phyloP scores from a whole-genome alignment of 2,329 filamentous ascomycete genomes.

The Aureobasidium sp. region DNA sequence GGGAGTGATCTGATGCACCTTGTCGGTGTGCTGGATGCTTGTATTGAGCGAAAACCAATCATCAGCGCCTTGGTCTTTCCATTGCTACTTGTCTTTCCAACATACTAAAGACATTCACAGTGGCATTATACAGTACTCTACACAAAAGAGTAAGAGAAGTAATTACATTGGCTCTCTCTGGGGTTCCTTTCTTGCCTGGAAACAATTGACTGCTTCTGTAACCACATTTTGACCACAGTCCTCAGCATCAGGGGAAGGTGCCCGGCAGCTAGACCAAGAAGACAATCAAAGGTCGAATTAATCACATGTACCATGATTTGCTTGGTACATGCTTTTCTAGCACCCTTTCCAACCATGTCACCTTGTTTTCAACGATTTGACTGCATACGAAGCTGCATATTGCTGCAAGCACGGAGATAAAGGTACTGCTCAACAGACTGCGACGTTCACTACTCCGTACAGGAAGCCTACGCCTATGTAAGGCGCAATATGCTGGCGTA shows the following conservation, averaged over 20 bases:
- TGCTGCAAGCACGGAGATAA: neutral
- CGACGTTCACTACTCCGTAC: neutral
- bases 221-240: too few relatives aligned
- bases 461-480: neutral
- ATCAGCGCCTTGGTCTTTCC: too few relatives aligned
- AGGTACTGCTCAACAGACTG: neutral
- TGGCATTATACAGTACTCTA: too few relatives aligned
- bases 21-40: neutral
- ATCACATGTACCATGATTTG: neutral
- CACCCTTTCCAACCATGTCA: neutral
- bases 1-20: neutral
- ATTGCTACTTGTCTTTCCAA: neutral
- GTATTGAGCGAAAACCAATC: neutral
- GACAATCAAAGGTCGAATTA: neutral
- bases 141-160: too few relatives aligned
- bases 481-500: neutral
- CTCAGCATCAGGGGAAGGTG: neutral
- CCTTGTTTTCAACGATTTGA: neutral
- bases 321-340: constrained; percentile 2
- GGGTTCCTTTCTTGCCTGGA: too few relatives aligned
- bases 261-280: neutral
- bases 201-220: too few relatives aligned
- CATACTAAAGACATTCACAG: too few relatives aligned
- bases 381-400: constrained; percentile 6
- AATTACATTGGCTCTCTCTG: too few relatives aligned